These are phyloP conservation scores for Cyclostephanos tholiformis DNA, from an alignment of 108 stramenopile genomes.

Conservation along the genomic window DNA sequence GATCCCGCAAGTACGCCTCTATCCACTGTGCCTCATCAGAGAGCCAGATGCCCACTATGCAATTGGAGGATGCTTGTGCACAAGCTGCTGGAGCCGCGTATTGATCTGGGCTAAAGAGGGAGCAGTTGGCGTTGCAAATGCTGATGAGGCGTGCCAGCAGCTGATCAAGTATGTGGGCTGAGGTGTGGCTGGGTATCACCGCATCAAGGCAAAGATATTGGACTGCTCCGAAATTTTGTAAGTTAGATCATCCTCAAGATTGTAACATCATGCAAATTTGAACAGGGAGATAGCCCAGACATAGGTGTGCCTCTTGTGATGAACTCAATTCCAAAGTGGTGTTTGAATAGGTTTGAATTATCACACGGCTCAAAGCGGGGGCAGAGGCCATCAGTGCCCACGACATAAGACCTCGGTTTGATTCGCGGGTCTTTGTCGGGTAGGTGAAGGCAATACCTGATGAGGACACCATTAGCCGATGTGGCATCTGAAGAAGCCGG, in stretches of 20 bases:
- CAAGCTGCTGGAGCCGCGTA: constrained; percentile 6
- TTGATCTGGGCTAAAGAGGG: constrained; percentile 1
- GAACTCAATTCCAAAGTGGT: constrained; percentile 16
- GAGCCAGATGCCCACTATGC: constrained; percentile 5
- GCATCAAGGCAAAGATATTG: background rate
- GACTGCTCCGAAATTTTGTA: background rate
- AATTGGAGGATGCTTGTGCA: constrained; percentile 2
- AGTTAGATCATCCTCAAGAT: constrained; percentile 1
- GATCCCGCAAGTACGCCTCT: background rate
- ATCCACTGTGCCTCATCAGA: background rate
- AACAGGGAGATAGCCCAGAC: constrained; percentile 16
- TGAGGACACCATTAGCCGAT: too few relatives aligned
- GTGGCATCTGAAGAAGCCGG: too few relatives aligned
- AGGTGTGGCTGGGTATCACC: background rate
- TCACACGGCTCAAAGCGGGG: too few relatives aligned
- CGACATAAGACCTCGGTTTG: too few relatives aligned
- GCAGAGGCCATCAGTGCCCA: background rate
- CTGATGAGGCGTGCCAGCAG: background rate
- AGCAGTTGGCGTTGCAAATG: background rate
- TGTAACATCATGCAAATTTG: constrained; percentile 12
- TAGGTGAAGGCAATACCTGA: too few relatives aligned
- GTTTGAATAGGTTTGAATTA: too few relatives aligned
- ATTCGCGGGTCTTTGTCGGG: too few relatives aligned
- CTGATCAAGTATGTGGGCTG: background rate
- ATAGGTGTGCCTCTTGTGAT: background rate